A percentile compares a stretch with the other conserved stretches of the same genome.
phyloP scores from a whole-genome alignment of 345 rosid genomes.

The Orychophragmus violaceus region DNA sequence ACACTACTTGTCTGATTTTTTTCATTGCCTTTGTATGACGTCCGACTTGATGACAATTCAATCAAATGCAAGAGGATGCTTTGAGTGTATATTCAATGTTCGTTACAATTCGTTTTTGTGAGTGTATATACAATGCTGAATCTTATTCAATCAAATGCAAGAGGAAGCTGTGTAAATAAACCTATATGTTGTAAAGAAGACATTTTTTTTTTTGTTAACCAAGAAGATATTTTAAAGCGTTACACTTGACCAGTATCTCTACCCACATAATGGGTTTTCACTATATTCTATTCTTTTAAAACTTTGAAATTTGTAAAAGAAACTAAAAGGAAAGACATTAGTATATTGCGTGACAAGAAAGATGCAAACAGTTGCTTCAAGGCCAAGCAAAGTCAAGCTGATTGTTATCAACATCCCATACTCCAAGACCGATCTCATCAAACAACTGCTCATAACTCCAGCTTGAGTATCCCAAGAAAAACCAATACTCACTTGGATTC shows the following conservation, averaged over 20 bases:
- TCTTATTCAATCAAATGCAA: neutral
- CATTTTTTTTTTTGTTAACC: too few species aligned
- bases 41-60: too few species aligned
- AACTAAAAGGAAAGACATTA: too few species aligned
- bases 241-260: neutral
- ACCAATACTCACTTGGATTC: slow-evolving; percentile 59
- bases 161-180: neutral
- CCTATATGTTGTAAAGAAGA: neutral
- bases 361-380: slow-evolving; percentile 13
- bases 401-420: slow-evolving; percentile 51
- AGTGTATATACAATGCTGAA: too few species aligned
- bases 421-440: slow-evolving; percentile 62
- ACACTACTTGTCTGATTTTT: neutral
- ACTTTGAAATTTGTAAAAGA: too few species aligned
- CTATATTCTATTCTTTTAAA: slow-evolving; percentile 1
- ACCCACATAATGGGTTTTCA: neutral
- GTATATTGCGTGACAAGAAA: neutral
- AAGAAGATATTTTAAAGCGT: neutral
- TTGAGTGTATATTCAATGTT: too few species aligned
- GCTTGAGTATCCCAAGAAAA: slow-evolving; percentile 76
- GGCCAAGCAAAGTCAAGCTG: slow-evolving; percentile 52
- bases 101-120: neutral
- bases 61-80: too few species aligned
- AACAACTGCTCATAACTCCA: slow-evolving; percentile 83
- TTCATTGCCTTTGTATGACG: too few species aligned